Evolutionary conservation across 1,139 yeast species (phyloP), one percentile per base, ranked within the genome.

Genomic region (Petasospora fabianii): DNA sequence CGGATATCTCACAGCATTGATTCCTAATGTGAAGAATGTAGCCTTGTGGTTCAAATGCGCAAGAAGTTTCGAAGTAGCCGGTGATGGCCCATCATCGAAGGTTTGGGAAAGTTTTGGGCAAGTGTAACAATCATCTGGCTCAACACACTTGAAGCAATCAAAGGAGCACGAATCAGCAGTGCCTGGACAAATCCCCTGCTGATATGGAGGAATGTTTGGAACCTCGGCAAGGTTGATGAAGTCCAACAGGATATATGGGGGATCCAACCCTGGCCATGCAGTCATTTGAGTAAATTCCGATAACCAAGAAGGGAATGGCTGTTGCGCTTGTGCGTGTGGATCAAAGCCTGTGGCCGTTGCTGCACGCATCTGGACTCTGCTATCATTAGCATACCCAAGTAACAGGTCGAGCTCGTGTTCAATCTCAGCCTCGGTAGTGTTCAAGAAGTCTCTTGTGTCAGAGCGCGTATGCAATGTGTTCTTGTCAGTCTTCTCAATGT

Each of bases 61-160:
- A 20, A 88, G 58, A 32, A 90, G 66, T 42, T 69, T 70, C 4
- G 73, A 63, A 0, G 97, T 88, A 17, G 77, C 72, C 0, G 77
- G 77, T 0, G 92, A 75, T 1, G 98, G 98, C 0, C 98, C 97
- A 60, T 92, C 97, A 59, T 90, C 98, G 62, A 90, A 90, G 0
- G 96, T 83, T 61, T 90, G 97, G 0, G 90, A 78, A 34, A 90
- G 62, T 43, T 65, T 66, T 1, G 83, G 76, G 58, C 97, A 88
- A 1, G 92, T 76, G 53, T 69, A 74, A 6, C 84, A 77, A 55
- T 88, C 97, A 59, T 84, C 95, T 31, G 66, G 71, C n/a, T 80
- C 75, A 14, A 80, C 77, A 62, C 97, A 88, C 50, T 82, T 75
- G 59, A 70, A 74, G 59, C 97, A 88, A 59, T 88, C 97, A 65